These are phyloP conservation scores for Ustilago crameri DNA, from an alignment of 1,284 basidiomycete species.

Conservation along the genomic window DNA sequence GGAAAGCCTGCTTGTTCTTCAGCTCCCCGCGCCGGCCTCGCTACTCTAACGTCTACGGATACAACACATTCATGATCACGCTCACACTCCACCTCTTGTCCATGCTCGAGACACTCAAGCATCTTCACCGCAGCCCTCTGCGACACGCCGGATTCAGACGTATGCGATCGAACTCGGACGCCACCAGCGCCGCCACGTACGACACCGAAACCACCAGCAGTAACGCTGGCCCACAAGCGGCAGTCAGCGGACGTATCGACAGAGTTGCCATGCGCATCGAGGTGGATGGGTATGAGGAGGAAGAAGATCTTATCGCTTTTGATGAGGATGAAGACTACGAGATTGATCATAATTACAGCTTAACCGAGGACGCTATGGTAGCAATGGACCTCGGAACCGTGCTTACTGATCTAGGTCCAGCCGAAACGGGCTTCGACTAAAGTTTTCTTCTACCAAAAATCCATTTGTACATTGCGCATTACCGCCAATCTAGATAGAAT, in stretches of 20 bases:
- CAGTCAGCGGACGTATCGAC: neutral
- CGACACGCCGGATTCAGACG: neutral
- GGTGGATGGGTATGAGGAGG: neutral
- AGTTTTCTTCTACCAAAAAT: neutral
- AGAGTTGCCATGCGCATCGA: neutral
- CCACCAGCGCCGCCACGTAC: slow-evolving; percentile 2
- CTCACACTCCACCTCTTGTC: slow-evolving; percentile 19
- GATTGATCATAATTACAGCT: slow-evolving; percentile 5
- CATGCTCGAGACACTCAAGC: slow-evolving; percentile 37
- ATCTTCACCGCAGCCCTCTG: slow-evolving; percentile 10
- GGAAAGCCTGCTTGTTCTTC: slow-evolving; percentile 31
- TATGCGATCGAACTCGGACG: neutral
- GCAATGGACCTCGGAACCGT: slow-evolving; percentile 12
- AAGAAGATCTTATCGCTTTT: neutral
- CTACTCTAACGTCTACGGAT: slow-evolving; percentile 33
- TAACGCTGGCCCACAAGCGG: too few relatives aligned
- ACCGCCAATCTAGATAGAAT: too few relatives aligned
- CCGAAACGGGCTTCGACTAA: neutral
- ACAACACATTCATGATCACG: slow-evolving; percentile 46
- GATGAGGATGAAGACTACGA: neutral
- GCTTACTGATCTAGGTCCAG: neutral
- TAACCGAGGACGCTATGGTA: slow-evolving; percentile 15
- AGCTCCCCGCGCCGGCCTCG: slow-evolving; percentile 17
- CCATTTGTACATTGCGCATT: too few relatives aligned
- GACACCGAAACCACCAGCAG: neutral